Base-by-base conservation (phyloP, 306 rosid genomes). In the Fragaria vesca region DNA sequence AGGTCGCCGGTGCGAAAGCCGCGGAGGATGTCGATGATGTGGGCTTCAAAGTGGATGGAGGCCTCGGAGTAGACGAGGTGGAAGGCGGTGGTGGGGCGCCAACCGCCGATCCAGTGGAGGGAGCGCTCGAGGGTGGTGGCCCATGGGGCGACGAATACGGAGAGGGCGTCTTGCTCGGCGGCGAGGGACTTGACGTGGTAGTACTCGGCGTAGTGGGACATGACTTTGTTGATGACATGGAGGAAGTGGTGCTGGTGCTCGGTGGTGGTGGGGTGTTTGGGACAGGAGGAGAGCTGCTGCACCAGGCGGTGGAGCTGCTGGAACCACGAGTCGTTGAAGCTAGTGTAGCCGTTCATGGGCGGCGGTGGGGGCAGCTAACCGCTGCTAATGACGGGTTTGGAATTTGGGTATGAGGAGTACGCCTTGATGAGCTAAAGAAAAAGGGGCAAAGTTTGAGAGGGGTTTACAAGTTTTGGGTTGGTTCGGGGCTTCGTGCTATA, bases 81-180 rank as follows among this genome's bases (percentile, higher is more conserved):
- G 79, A 94, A 94, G 38, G 86, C 87, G 18, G 90, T 92, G 52
- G 98, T 94, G 74, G 98, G 97, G 0, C 98, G 82, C 98, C 98
- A 94, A 0, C 95, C 95, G 0, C 91, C 86, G 50, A 94, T 82
- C 98, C 98, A 92, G 45, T 89, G 90, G 4, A 94, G 93, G 32
- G 91, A 84, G 24, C 93, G 93, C 63, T 94, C 98, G 0, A 94
- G 85, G 0, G 88, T 21, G 77, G 97, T 84, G 70, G 89, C 91
- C 97, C 97, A 90, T 0, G 96, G 98, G 1, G 97, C 85, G 2
- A 78, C 72, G 34, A 89, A 73, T 8, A 90, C 76, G 0, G 75
- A 55, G 2, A 94, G 83, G 0, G 93, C 81, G 28, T 94, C 96
- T 5, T 66, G 73, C 68, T 90, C 88, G 0, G 86, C 73, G 0